A percentile compares a stretch with the other conserved stretches of the same genome.
These are phyloP conservation scores for Pseudogymnoascus sp. DNA, from an alignment of 2,329 filamentous ascomycete genomes.

Conservation along the genomic window DNA sequence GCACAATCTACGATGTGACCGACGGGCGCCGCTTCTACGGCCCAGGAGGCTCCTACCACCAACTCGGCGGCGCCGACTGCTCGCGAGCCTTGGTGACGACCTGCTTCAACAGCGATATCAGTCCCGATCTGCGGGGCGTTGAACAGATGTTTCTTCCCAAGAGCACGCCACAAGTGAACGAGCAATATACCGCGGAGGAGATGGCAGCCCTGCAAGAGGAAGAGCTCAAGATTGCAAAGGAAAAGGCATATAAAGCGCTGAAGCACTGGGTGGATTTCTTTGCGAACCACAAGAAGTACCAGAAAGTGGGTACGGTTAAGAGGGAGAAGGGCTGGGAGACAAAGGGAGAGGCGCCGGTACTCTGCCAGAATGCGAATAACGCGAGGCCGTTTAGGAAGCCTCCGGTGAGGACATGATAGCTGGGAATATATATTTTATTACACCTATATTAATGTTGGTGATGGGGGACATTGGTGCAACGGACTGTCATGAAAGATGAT, in stretches of 20 bases:
- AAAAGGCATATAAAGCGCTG: slow-evolving; percentile 59
- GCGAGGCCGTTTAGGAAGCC: slow-evolving; percentile 47
- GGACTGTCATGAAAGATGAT: neutral
- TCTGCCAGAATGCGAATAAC: slow-evolving; percentile 66
- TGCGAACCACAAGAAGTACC: slow-evolving; percentile 69
- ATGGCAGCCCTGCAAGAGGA: slow-evolving; percentile 46
- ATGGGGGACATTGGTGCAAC: neutral
- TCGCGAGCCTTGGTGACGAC: slow-evolving; percentile 84
- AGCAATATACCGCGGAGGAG: slow-evolving; percentile 46
- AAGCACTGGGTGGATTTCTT: slow-evolving; percentile 83
- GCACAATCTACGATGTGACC: slow-evolving; percentile 79
- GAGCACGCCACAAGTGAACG: slow-evolving; percentile 56
- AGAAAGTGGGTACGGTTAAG: slow-evolving; percentile 67
- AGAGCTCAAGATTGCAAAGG: slow-evolving; percentile 58
- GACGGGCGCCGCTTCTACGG: slow-evolving; percentile 63
- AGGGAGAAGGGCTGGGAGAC: slow-evolving; percentile 54
- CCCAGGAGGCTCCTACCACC: slow-evolving; percentile 76
- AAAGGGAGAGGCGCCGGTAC: slow-evolving; percentile 37
- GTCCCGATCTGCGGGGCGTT: slow-evolving; percentile 74
- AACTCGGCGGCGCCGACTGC: slow-evolving; percentile 82
- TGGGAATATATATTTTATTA: neutral
- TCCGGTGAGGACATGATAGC: slow-evolving; percentile 36
- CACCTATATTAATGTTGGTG: neutral
- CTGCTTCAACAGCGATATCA: slow-evolving; percentile 75
- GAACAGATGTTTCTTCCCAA: slow-evolving; percentile 74